Base-by-base conservation (phyloP, 2,329 filamentous ascomycete species). In the Pestalotiopsis sp. region DNA sequence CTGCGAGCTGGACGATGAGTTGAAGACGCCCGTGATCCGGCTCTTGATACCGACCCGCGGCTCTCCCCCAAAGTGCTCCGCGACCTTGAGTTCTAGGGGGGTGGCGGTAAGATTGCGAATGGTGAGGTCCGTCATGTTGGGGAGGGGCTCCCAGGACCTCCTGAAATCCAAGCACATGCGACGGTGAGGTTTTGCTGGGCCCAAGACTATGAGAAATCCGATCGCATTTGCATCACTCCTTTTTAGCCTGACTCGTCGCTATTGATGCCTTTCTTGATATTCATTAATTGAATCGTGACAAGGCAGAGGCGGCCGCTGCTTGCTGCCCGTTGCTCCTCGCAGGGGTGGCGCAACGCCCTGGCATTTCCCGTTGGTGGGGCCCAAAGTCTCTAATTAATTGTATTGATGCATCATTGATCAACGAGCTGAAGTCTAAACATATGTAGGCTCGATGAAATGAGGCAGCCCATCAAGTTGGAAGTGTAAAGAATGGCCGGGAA, bases 91-190 rank as follows among this genome's bases (percentile, higher is more conserved):
- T 73, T 91, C 88, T 67, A 97, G 83, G n/a, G 90, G 86, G 63
- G 88, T 90, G 68, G 88, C 84, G 59, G 93, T 95, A 72, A 97
- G 83, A 80, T 98, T 98, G 75, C 95, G 93, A 75, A 98, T 88
- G 4, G 88, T 92, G 73, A 97, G 83, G 68, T 82, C 80, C 20
- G 83, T 80, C 85, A 87, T 88, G 59, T 31, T 62, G 17, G n/a
- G 57, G 23, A 11, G 66, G 60, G 27, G n/a, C 13, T 39, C 57
- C n/a, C n/a, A 20, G 6, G 13, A 12, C 41, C 13, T 31, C 45
- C 25, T 57, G 45, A 17, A 12, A 12, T n/a, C 9, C 45, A 52
- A 52, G 45, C 17, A 20, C 45, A 17, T 20, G 11, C 20, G 45
- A 52, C 17, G 17, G 4, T 52, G 45, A 52, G 45, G 17, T 52